phyloP scores from a whole-genome alignment of 768 basidiomycete species.

The Termitomyces sp. region DNA sequence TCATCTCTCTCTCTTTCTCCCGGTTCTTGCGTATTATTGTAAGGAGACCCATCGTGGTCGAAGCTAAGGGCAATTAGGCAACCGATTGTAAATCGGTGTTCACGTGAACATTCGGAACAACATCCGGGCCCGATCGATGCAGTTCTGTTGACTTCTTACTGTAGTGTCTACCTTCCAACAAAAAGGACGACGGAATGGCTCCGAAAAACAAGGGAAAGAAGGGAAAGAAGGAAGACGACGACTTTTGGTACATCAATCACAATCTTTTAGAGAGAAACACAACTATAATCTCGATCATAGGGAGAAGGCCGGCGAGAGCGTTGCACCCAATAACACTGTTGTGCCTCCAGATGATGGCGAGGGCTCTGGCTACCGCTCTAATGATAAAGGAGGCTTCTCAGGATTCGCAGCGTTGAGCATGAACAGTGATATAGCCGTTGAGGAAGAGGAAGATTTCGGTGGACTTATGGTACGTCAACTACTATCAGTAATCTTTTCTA shows the following conservation, averaged over 20 bases:
- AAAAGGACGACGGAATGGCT: constrained; percentile 31
- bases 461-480: constrained; percentile 61
- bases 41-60: constrained; percentile 30
- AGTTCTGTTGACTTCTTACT: background rate
- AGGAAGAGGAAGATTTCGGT: constrained; percentile 63
- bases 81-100: background rate
- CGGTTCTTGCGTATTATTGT: constrained; percentile 90
- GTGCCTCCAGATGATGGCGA: constrained; percentile 38
- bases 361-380: constrained; percentile 15
- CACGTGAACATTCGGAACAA: constrained; percentile 1
- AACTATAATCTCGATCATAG: constrained; percentile 26
- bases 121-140: constrained; percentile 5
- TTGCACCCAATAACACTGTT: constrained; percentile 34
- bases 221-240: constrained; percentile 74
- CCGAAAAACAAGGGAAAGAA: constrained; percentile 82
- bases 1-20: constrained; percentile 94
- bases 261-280: constrained; percentile 8
- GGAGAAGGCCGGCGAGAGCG: constrained; percentile 60
- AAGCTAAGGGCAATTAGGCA: background rate
- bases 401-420: constrained; percentile 45
- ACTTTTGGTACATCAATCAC: constrained; percentile 61
- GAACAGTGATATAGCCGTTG: constrained; percentile 32
- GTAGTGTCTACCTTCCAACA: background rate
- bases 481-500: background rate
- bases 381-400: constrained; percentile 41